Evolutionary conservation across 1,284 basidiomycete genomes (phyloP).

Genomic region (Fomitopsis betulina): DNA sequence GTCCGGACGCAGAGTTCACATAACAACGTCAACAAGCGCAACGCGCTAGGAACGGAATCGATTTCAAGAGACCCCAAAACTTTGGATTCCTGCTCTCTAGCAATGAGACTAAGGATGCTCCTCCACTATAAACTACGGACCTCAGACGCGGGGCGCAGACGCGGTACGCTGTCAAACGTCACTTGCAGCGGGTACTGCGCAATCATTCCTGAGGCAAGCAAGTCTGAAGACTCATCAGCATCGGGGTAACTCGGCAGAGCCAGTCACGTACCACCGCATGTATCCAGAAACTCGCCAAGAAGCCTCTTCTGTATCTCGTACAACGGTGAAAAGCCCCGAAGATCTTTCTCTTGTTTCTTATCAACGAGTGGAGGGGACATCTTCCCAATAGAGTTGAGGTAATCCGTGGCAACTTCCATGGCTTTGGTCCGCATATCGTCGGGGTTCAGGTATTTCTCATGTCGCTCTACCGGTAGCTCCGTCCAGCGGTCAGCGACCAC

Average conservation of each 20-base stretch:
- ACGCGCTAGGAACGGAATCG: conserved; percentile 31
- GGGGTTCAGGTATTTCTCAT: conserved; percentile 36
- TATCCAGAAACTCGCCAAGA: conserved; percentile 34
- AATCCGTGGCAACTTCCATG: conserved; percentile 27
- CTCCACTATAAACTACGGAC: not conserved
- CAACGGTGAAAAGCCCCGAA: conserved; percentile 28
- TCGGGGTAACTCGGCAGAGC: not conserved
- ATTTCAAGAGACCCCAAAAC: not conserved
- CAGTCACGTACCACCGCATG: conserved; percentile 10
- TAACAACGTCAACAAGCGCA: conserved; percentile 41
- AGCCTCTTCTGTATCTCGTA: conserved; percentile 42
- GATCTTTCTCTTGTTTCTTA: conserved; percentile 18
- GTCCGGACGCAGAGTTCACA: conserved; percentile 39
- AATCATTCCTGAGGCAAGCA: conserved; percentile 1
- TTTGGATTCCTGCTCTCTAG: not conserved
- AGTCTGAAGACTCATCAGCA: not conserved
- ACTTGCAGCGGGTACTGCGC: conserved; percentile 3
- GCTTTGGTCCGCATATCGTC: conserved; percentile 34
- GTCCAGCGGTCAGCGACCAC: conserved; percentile 54
- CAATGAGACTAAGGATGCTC: not conserved
- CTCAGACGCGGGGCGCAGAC: not conserved
- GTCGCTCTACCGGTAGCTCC: conserved; percentile 33
- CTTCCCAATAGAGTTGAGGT: conserved; percentile 38
- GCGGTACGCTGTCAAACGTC: not conserved
- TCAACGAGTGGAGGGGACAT: conserved; percentile 15